Evolutionary conservation across 2,329 filamentous ascomycete genomes (phyloP).

Genomic region (Colletotrichum liaoningense): DNA sequence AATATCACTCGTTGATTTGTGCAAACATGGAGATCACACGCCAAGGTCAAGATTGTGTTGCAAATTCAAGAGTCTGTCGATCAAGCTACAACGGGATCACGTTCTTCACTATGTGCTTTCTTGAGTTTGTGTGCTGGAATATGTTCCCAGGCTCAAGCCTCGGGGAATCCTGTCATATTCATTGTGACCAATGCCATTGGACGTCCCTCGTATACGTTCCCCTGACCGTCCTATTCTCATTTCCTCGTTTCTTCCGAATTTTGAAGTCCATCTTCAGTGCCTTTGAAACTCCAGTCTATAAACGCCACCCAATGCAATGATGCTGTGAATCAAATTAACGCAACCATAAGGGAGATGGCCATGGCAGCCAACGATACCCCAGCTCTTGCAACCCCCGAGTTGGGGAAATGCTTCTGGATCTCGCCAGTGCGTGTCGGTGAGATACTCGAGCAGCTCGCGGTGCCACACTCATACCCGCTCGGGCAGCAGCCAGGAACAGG

Average conservation of each 20-base stretch:
- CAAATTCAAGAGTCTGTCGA: no score
- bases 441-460: conserved; percentile 74
- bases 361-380: background rate
- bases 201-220: background rate
- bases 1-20: no score
- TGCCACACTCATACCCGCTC: conserved; percentile 78
- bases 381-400: background rate
- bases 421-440: conserved; percentile 65
- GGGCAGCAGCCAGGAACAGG: conserved; percentile 87
- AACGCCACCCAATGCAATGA: conserved; percentile 31
- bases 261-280: background rate
- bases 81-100: background rate
- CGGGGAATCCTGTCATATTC: background rate
- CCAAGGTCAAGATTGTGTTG: no score
- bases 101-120: background rate
- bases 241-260: background rate
- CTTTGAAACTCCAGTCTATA: background rate
- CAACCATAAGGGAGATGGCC: background rate
- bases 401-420: conserved; percentile 65
- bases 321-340: conserved; percentile 4
- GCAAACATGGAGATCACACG: no score
- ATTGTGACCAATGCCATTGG: background rate
- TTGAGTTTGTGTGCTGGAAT: background rate
- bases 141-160: background rate
- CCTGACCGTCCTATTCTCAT: background rate